Evolutionary conservation across 176 grass and related monocot genomes (phyloP), one percentile per base, ranked within the genome.

Genomic region (Areca catechu): DNA sequence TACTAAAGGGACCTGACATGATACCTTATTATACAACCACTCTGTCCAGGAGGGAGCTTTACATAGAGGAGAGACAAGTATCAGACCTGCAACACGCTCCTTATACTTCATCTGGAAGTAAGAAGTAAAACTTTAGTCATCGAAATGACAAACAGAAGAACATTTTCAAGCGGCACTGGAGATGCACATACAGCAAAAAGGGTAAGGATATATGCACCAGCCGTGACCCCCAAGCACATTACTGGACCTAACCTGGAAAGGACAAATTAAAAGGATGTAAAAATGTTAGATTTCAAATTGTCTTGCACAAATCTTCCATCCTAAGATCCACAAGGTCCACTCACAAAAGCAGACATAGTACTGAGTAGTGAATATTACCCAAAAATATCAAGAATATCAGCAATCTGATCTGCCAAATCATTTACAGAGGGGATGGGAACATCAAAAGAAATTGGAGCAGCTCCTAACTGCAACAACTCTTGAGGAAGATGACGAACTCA

Each of bases 371-470:
- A 43, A 9, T 4, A 9, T 50, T 58, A 70, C 67, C 67, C 22
- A 18, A 70, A 70, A 58, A 58, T 25, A 14, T 70, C 67, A 19
- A 70, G 54, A 70, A 70, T 37, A 37, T 51, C 57, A 51, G 57
- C 57, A 14, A 72, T 19, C 27, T 62, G 69, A 72, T 72, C 69
- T 30, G 25, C 69, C 24, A 72, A 72, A 61, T 72, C 69, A 61
- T 72, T 24, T 20, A 72, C 69, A 17, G 57, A 62, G 61, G 69
- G 69, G 16, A 71, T 21, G n/a, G 57, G 48, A 71, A 34, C 24
- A 51, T 61, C 23, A 4, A 48, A 9, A 7, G 69, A 61, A 53
- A 71, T 71, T 61, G 69, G 24, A 61, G 69, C 57, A 27, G 69
- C 57, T 60, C 69, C 69, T 24, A 61, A 34, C 57, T 72, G 49